Evolutionary conservation across 2,329 filamentous ascomycete species (phyloP), one percentile per base, ranked within the genome.

Genomic region (Botrytis pseudocinerea): DNA sequence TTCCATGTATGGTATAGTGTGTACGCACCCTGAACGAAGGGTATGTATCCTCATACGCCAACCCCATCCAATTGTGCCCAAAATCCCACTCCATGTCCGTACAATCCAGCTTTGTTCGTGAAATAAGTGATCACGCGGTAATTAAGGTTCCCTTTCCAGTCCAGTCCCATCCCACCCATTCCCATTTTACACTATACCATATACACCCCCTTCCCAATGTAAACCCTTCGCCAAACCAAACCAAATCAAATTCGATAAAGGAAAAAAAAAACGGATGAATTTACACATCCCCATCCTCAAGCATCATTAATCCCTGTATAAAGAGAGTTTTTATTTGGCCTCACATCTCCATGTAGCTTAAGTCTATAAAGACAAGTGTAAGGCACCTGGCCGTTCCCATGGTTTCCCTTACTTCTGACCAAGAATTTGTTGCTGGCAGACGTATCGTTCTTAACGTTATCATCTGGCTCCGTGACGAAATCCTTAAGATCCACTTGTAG

Each of bases 321-420:
- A 20, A 46, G 28, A 32, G 18, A 16, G 16, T 57, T 35, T 10
- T 59, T 40, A 38, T 48, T 54, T n/a, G 40, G 48, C 16, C 48
- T 38, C 10, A 72, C 71, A 4, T 78, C 74, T 7, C 85, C 90
- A 78, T 88, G 91, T 62, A 92, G 73, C 72, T 85, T 83, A n/a
- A 91, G 81, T 1, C 90, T 83, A 81, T 92, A 92, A 77, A 92
- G 87, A 79, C 90, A 92, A 5, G 90, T 92, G 78, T 90, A 89
- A 64, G 88, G 74, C 2, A 79, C 76, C 1, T 70, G 82, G 40
- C 78, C 79, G 16, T 84, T 83, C 22, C 90, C 89, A 77, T 90
- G 86, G 78, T 92, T 92, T 78, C 82, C 87, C 72, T 85, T 80
- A 2, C 87, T 86, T 20, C 89, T 83, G 38, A 92, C 80, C 28